These are phyloP conservation scores for Nicotiana noctiflora DNA, from an alignment of 257 asterid genomes.

Conservation along the genomic window DNA sequence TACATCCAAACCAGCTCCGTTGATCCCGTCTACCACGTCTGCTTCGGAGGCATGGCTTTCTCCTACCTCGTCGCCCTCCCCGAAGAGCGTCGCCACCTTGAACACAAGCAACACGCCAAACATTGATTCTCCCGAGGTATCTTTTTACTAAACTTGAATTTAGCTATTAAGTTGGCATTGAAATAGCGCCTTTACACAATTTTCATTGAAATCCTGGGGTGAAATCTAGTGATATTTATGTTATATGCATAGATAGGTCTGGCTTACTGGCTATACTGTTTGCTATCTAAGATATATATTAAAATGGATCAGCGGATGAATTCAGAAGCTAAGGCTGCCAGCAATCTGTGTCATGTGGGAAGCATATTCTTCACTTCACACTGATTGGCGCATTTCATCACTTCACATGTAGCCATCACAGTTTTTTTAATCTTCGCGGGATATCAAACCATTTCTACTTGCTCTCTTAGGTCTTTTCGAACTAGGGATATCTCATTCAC, in stretches of 20 bases:
- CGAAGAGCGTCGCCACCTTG: conserved; percentile 97
- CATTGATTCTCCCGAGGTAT: not conserved
- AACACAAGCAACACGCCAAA: conserved; percentile 49
- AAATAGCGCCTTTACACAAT: not conserved
- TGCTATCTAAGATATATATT: not conserved
- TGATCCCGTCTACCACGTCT: conserved; percentile 64
- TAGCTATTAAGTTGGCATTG: not conserved
- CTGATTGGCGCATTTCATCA: not conserved
- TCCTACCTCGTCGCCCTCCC: conserved; percentile 90
- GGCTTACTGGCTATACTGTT: not conserved
- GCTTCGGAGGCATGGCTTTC: conserved; percentile 78
- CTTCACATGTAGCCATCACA: not conserved
- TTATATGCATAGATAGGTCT: not conserved
- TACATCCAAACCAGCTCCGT: conserved; percentile 63
- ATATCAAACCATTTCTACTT: not conserved
- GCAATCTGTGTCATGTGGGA: not conserved
- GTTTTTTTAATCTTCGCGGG: not conserved
- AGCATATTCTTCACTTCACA: not conserved
- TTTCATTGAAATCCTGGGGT: not conserved
- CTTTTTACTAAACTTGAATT: not conserved
- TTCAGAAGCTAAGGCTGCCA: not conserved
- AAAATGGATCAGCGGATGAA: not conserved
- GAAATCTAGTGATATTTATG: not conserved
- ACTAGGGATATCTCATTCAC: not conserved
- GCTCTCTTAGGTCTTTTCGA: not conserved